Evolutionary conservation across 257 asterid genomes (phyloP).

Genomic region (Solanum infundibuliforme): DNA sequence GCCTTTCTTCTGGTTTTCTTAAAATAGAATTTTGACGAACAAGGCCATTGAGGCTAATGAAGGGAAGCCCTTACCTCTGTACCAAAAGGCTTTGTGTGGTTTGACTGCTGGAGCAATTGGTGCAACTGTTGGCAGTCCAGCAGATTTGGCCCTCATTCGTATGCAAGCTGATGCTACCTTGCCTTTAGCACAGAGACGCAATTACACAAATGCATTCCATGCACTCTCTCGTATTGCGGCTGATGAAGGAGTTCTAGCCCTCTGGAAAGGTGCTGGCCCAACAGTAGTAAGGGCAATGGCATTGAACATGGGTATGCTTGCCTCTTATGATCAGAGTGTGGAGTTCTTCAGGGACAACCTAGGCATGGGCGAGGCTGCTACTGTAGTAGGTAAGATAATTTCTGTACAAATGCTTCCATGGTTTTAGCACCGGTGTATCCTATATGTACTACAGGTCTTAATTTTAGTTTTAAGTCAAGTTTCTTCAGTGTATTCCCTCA

Average conservation of each 20-base stretch:
- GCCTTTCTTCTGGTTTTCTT: neutral
- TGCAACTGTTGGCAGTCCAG: conserved; percentile 84
- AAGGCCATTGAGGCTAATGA: conserved; percentile 91
- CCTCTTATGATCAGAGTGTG: conserved; percentile 88
- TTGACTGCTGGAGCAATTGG: conserved; percentile 98
- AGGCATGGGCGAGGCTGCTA: conserved; percentile 66
- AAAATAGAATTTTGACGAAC: conserved; percentile 58
- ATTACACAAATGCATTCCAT: conserved; percentile 78
- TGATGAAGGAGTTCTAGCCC: conserved; percentile 85
- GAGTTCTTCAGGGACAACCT: conserved; percentile 65
- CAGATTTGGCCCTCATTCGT: conserved; percentile 91
- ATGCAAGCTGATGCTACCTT: conserved; percentile 99
- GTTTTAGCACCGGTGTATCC: neutral
- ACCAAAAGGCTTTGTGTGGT: conserved; percentile 96
- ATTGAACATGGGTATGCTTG: conserved; percentile 98
- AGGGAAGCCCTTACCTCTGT: conserved; percentile 82
- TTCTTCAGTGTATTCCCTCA: neutral
- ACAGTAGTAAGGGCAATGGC: conserved; percentile 99
- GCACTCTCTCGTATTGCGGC: conserved; percentile 67
- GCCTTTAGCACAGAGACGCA: conserved; percentile 72
- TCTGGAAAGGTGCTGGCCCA: conserved; percentile 99
- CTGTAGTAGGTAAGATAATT: conserved; percentile 55
- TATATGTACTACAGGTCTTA: neutral
- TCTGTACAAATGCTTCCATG: neutral
- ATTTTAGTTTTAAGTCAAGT: neutral